Base-by-base conservation (phyloP, 2,329 filamentous ascomycete species). In the Basipetospora sp. region DNA sequence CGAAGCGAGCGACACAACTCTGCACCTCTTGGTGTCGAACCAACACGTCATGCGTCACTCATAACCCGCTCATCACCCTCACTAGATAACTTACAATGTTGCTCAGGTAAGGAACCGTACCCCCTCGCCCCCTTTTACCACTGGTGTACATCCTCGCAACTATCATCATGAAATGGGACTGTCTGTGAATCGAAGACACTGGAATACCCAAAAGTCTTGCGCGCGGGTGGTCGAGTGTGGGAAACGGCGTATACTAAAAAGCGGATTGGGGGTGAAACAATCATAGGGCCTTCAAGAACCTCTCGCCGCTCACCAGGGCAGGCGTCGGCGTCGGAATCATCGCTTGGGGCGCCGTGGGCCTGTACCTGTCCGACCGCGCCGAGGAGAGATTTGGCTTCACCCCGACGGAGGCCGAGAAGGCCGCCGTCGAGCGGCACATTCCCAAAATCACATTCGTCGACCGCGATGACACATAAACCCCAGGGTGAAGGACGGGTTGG, bases 271-370 rank as follows among this genome's bases (percentile, higher is more conserved):
- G 22, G 22, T 25, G 6, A 11, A 25, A 25, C 6, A 25, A 6
- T 25, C 11, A 18, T 36, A 81, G 77, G 50, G 65, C 75, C 37
- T 93, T 86, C 63, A 77, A 69, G 52, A 74, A 71, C 48, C 75
- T 93, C 38, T 62, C 77, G 3, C 71, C 79, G 14, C 77, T 71
- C 47, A 79, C 80, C 17, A 80, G 81, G 40, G 59, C 83, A 30
- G 59, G 77, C 34, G 67, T 93, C 44, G 87, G 87, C 47, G 54
- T 75, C 34, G 80, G 76, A 48, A 59, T 93, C 46, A 74, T 94
- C 51, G 72, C 72, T 25, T 94, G 85, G 73, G 84, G 83, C 11
- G 61, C 65, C 29, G 61, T 74, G 29, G 87, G 84, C 13, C 66
- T 90, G n/a, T 77, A 79, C 52, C 52, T 82, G 14, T 75, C 80